Conservation (phyloP, 495 filamentous ascomycete genomes). For the Penicillium malachiteum region DNA sequence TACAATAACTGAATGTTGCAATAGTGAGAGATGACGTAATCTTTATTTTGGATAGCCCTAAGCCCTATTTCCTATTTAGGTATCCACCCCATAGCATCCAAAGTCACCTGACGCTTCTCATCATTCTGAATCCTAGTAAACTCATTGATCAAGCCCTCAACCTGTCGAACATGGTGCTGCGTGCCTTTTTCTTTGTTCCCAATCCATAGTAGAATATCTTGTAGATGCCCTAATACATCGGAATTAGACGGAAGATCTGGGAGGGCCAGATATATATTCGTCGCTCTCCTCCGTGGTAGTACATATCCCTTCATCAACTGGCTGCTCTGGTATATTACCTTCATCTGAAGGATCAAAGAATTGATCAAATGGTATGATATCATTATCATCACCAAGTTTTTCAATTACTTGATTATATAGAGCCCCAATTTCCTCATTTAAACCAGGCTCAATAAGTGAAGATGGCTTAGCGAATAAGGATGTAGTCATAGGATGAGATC, state of each 20-base stretch:
- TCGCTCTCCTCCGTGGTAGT: background rate
- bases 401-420: constrained; percentile 1
- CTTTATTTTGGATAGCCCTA: background rate
- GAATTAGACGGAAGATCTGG: constrained; percentile 3
- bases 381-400: background rate
- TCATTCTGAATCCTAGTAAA: background rate
- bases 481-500: background rate
- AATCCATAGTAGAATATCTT: constrained; percentile 4
- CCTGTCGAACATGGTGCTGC: background rate
- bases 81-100: background rate
- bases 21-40: background rate
- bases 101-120: background rate
- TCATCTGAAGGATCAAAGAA: background rate
- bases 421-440: background rate
- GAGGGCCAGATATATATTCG: background rate
- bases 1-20: constrained; percentile 1
- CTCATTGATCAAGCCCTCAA: background rate
- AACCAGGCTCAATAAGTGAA: background rate
- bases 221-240: background rate
- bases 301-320: background rate
- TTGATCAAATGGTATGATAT: constrained; percentile 2
- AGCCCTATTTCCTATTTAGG: constrained; percentile 1
- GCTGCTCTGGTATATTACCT: too few species aligned
- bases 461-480: background rate
- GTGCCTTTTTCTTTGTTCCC: background rate